Evolutionary conservation across 2,329 filamentous ascomycete species (phyloP), one percentile per base, ranked within the genome.

Genomic region (Gremmenia infestans): DNA sequence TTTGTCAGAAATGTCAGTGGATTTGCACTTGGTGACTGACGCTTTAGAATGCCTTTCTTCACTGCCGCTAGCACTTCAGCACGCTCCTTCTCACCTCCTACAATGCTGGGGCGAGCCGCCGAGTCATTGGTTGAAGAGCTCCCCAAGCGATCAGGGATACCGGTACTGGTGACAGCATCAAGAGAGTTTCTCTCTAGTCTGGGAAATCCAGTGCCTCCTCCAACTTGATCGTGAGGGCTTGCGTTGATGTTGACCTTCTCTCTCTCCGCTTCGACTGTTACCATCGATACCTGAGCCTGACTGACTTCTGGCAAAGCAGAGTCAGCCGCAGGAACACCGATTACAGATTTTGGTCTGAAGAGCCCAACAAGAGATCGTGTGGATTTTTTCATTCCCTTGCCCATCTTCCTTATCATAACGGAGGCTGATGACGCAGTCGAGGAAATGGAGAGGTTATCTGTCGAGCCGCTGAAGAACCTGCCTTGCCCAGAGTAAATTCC

Each of bases 371-470:
- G 82, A 23, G 92, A 97, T 48, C 92, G 83, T 17, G 88, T 88
- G 51, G 91, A 87, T 74, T 94, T 95, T 81, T 96, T 97, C 85
- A 97, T 88, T n/a, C 93, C 92, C 62, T 91, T 91, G 54, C 94
- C 94, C 94, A 99, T 99, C 77, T 99, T 99, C 52, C 94, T 86
- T 63, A 99, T 88, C 90, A 95, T 95, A 65, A 95, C 85, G 32
- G 91, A 95, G 36, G 90, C 90, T 19, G 90, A 95, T 6, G 91
- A 95, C 19, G 90, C 90, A 9, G 90, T 95, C 4, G 91, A 95
- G 1, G 89, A 93, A 61, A 95, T 91, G 14, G 91, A 95, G 46
- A 99, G 74, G 64, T 97, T 97, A 72, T 99, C 94, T 0, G 91
- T 97, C 4, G 94, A 99, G 14, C 91, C 88, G 15, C 86, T 83